Base-by-base conservation (phyloP, 208 protist genomes). In the Angomonas deanei region DNA sequence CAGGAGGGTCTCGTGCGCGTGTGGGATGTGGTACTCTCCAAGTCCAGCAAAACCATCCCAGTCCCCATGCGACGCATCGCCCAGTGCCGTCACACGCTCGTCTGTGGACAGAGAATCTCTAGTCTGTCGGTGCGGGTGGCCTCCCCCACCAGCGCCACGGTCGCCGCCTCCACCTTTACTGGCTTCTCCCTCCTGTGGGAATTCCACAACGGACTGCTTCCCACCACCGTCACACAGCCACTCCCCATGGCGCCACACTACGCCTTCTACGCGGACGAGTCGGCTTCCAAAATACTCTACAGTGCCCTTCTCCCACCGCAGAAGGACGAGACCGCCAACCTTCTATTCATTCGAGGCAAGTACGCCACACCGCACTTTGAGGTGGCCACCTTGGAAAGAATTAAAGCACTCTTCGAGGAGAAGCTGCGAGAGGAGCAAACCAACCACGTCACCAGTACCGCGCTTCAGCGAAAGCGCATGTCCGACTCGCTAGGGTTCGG, bases 91-190 rank as follows among this genome's bases (percentile, higher is more conserved):
- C 78, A 84, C 39, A 94, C 82, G 34, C 81, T 94, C 19, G 38
- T 88, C 32, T 91, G 84, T 68, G 88, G 88, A 0, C 84, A 92
- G 66, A 82, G 88, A 48, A 90, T 92, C 50, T 53, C 83, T 5
- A 73, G 79, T 62, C 48, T 94, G 24, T 78, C 69, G 10, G 80
- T 92, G 21, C 66, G 74, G 6, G 69, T 78, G 13, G 52, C 39
- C 30, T 10, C 15, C 1, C 15, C 23, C 31, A 61, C 15, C 61
- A n/a, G 27, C 26, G 58, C 42, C 50, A 56, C 26, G 15, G 28
- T 59, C 10, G 33, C 30, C 26, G 31, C 54, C 32, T 34, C 54
- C 19, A 71, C 61, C 11, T 53, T 71, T 27, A 75, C 64, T n/a
- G 65, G 67, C 0, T 68, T 62, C 17, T 57, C 67, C 10, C 52